Percentiles rank a stretch among this genome's conserved stretches.
phyloP scores from a whole-genome alignment of 148 eudicot genomes.

The Vaccinium darrowii region DNA sequence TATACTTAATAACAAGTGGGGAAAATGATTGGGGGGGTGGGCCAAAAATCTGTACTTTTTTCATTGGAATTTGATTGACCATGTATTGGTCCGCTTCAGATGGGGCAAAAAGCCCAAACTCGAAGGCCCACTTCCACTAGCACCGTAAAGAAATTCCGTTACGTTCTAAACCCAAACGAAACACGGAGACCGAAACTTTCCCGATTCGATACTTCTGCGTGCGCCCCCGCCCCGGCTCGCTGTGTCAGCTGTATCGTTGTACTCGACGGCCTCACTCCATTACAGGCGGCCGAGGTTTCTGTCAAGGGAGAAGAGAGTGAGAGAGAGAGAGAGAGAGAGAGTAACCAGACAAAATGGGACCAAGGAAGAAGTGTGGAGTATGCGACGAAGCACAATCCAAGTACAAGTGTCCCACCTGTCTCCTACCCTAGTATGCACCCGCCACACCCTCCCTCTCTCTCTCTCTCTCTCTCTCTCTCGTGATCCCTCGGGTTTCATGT shows the following conservation, averaged over 20 bases:
- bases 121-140: not conserved
- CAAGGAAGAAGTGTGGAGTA: conserved; percentile 50
- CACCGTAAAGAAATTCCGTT: not conserved
- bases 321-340: conserved; percentile 12
- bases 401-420: conserved; percentile 78
- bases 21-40: not conserved
- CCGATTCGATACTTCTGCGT: not conserved
- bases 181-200: not conserved
- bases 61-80: not conserved
- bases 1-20: not conserved
- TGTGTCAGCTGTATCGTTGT: not conserved
- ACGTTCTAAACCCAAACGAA: not conserved
- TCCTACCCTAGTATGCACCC: conserved; percentile 59
- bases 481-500: not conserved
- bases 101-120: not conserved
- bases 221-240: not conserved
- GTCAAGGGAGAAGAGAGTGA: not conserved
- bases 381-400: conserved; percentile 73
- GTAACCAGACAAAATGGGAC: conserved; percentile 23
- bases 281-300: not conserved
- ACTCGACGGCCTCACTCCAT: not conserved
- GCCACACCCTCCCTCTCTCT: not conserved
- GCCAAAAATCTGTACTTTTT: no score
- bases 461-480: not conserved
- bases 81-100: not conserved